Evolutionary conservation across 1,139 yeast species (phyloP).

Genomic region (Saccharomyces hybrid): DNA sequence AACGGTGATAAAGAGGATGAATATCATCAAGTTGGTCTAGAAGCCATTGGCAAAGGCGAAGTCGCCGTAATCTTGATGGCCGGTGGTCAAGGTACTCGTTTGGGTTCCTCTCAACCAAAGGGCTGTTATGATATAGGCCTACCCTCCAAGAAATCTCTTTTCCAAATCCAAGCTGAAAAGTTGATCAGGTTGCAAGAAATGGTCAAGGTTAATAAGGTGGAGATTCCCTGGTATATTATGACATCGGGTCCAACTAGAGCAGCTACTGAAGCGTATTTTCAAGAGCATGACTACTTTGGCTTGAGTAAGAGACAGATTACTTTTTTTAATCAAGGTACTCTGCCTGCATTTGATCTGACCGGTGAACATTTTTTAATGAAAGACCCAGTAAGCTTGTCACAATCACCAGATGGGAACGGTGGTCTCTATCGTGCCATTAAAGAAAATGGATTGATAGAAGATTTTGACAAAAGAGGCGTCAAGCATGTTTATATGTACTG

Average conservation of each 20-base stretch:
- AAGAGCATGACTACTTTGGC: slow-evolving; percentile 59
- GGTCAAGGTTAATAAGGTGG: slow-evolving; percentile 36
- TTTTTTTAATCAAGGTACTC: slow-evolving; percentile 90
- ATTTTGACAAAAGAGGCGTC: slow-evolving; percentile 60
- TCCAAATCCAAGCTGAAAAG: slow-evolving; percentile 90
- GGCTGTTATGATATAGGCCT: slow-evolving; percentile 87
- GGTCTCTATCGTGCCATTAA: slow-evolving; percentile 84
- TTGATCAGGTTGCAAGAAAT: slow-evolving; percentile 55
- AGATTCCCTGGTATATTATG: slow-evolving; percentile 86
- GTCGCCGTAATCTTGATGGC: slow-evolving; percentile 92
- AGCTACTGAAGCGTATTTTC: slow-evolving; percentile 66
- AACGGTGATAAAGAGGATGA: slow-evolving; percentile 26
- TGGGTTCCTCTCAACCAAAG: slow-evolving; percentile 84
- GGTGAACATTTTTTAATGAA: slow-evolving; percentile 68
- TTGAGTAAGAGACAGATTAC: slow-evolving; percentile 48
- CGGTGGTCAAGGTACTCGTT: slow-evolving; percentile 96
- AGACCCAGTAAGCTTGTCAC: slow-evolving; percentile 48
- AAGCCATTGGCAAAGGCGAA: slow-evolving; percentile 58
- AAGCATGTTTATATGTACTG: slow-evolving; percentile 94
- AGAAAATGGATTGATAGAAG: slow-evolving; percentile 57
- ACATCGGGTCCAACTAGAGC: slow-evolving; percentile 83
- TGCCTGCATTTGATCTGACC: slow-evolving; percentile 74
- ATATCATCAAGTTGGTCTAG: slow-evolving; percentile 58
- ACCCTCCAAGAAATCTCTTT: slow-evolving; percentile 76
- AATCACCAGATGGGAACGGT: slow-evolving; percentile 97